These are phyloP conservation scores for Tympanopsis confertula DNA, from an alignment of 2,329 filamentous ascomycete species.

Conservation along the genomic window DNA sequence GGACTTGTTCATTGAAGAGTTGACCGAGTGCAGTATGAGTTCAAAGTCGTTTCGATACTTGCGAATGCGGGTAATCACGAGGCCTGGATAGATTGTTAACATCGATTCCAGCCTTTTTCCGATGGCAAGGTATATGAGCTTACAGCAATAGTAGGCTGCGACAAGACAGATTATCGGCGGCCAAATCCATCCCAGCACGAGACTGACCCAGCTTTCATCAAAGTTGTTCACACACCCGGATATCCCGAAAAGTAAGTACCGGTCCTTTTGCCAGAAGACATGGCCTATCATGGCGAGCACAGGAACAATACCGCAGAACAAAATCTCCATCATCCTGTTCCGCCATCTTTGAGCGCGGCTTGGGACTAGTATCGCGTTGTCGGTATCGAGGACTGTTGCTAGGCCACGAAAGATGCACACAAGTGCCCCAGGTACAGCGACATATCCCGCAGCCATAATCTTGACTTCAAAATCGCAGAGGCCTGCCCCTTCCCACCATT, in stretches of 20 bases:
- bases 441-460: background rate
- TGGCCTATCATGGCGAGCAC: background rate
- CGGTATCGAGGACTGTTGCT: background rate
- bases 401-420: background rate
- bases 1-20: background rate
- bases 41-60: background rate
- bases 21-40: background rate
- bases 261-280: background rate
- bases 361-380: background rate
- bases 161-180: background rate
- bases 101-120: no score
- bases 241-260: background rate
- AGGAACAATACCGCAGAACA: background rate
- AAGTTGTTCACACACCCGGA: slow-evolving; percentile 1
- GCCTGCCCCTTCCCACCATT: background rate
- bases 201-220: background rate
- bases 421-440: background rate
- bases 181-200: background rate
- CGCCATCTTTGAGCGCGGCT: background rate
- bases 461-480: slow-evolving; percentile 1
- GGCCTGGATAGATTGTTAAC: background rate
- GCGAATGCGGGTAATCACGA: background rate
- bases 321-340: background rate
- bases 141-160: background rate
- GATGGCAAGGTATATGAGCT: background rate